Conservation (phyloP, 2,329 filamentous ascomycete genomes). For the Elsinoe arachidis region DNA sequence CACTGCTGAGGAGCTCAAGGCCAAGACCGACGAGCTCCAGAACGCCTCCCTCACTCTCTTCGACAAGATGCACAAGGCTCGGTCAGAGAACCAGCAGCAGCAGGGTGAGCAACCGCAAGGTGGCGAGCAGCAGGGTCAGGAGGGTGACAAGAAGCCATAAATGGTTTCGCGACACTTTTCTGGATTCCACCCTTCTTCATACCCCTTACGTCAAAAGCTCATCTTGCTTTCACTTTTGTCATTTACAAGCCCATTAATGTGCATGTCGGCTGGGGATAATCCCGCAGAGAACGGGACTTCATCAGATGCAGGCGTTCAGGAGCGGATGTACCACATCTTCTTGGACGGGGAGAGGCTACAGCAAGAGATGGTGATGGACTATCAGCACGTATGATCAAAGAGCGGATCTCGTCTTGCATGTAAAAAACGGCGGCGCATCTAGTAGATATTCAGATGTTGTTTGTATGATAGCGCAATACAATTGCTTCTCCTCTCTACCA, state of each 20-base stretch:
- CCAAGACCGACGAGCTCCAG: conserved; percentile 97
- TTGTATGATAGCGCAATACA: conserved; percentile 10
- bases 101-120: conserved; percentile 30
- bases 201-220: neutral
- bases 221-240: conserved; percentile 1
- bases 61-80: conserved; percentile 99
- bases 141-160: conserved; percentile 67
- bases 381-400: neutral
- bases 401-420: conserved; percentile 8
- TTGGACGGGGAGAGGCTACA: neutral
- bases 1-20: conserved; percentile 89
- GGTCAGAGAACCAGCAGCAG: conserved; percentile 47
- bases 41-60: conserved; percentile 92
- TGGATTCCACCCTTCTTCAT: neutral
- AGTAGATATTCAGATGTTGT: conserved; percentile 6
- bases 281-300: neutral
- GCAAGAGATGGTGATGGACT: neutral
- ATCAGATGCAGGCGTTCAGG: conserved; percentile 9
- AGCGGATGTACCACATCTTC: neutral
- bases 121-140: conserved; percentile 36
- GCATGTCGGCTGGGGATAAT: conserved; percentile 1
- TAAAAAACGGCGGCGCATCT: conserved; percentile 5
- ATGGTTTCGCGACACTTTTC: conserved; percentile 16
- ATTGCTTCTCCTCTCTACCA: conserved; percentile 1
- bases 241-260: conserved; percentile 6